Conservation (phyloP, 2,329 filamentous ascomycete genomes). For the Colletotrichum liriopes region DNA sequence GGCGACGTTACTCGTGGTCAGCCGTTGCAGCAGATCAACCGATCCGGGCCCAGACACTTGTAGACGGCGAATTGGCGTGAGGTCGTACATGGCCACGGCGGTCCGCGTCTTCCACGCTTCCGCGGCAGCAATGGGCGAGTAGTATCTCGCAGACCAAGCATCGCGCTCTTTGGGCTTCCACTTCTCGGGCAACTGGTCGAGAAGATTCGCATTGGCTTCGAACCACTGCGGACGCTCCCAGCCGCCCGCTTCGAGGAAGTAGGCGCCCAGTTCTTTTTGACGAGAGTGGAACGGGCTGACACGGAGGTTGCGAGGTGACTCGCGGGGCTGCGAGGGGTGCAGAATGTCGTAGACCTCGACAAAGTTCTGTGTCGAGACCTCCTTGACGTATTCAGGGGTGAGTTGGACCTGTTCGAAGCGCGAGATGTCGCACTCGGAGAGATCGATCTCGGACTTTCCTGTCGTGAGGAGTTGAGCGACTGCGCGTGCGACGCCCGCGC, state of each 20-base stretch:
- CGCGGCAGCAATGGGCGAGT: constrained; percentile 71
- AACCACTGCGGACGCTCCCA: constrained; percentile 78
- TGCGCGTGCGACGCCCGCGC: constrained; percentile 73
- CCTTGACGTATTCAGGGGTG: constrained; percentile 67
- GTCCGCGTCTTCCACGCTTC: constrained; percentile 78
- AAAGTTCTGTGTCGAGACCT: constrained; percentile 74
- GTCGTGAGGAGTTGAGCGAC: constrained; percentile 72
- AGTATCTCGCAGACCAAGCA: constrained; percentile 70
- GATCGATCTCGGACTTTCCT: constrained; percentile 69
- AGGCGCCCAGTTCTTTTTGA: constrained; percentile 69
- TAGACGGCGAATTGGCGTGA: constrained; percentile 72
- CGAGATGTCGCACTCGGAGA: constrained; percentile 72
- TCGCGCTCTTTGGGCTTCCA: constrained; percentile 72
- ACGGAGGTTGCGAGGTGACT: constrained; percentile 71
- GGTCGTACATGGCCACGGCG: constrained; percentile 74
- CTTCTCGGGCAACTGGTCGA: constrained; percentile 65
- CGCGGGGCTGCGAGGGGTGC: constrained; percentile 71
- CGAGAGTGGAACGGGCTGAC: constrained; percentile 71
- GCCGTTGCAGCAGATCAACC: constrained; percentile 66
- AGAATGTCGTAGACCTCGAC: constrained; percentile 77
- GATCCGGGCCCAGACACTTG: constrained; percentile 73
- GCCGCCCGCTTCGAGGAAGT: constrained; percentile 71
- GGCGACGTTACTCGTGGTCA: constrained; percentile 66
- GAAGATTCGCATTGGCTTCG: constrained; percentile 67
- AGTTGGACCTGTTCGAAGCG: constrained; percentile 76